Conservation (phyloP, 2,329 filamentous ascomycete species). For the Fusarium coicis region DNA sequence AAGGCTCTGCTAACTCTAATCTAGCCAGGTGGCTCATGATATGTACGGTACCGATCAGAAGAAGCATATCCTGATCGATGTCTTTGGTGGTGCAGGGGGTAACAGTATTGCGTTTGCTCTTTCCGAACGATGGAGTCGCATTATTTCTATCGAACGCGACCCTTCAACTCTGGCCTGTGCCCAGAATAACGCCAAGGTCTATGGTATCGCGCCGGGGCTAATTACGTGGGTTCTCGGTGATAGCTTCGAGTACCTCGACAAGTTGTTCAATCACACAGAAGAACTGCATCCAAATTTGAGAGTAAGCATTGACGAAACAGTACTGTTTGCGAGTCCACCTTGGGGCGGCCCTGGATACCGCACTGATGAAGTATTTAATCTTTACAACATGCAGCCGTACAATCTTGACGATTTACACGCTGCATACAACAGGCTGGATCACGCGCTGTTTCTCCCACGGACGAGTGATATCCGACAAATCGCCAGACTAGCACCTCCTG, state of each 20-base stretch:
- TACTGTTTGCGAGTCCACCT: conserved; percentile 68
- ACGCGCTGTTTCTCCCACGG: conserved; percentile 84
- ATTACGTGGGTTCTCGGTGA: conserved; percentile 91
- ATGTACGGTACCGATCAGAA: conserved; percentile 65
- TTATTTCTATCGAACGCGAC: conserved; percentile 92
- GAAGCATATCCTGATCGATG: conserved; percentile 80
- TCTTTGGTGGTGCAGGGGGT: conserved; percentile 91
- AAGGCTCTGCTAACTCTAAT: background rate
- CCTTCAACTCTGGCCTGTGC: conserved; percentile 84
- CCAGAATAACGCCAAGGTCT: conserved; percentile 89
- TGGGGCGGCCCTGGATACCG: conserved; percentile 69
- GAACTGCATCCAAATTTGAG: conserved; percentile 53
- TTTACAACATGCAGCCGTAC: conserved; percentile 90
- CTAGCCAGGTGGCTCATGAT: conserved; percentile 79
- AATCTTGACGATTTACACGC: conserved; percentile 70
- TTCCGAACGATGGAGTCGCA: conserved; percentile 79
- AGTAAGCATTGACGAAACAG: conserved; percentile 55
- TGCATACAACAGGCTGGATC: conserved; percentile 68
- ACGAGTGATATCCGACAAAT: conserved; percentile 86
- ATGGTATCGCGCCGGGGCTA: conserved; percentile 75
- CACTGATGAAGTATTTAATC: conserved; percentile 78
- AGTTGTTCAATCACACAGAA: conserved; percentile 51
- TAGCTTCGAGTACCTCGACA: conserved; percentile 79
- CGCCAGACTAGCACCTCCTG: conserved; percentile 64
- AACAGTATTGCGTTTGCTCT: conserved; percentile 95